Base-by-base conservation (phyloP, 805 yeast genomes). In the Kodamaea nitidulidarum region DNA sequence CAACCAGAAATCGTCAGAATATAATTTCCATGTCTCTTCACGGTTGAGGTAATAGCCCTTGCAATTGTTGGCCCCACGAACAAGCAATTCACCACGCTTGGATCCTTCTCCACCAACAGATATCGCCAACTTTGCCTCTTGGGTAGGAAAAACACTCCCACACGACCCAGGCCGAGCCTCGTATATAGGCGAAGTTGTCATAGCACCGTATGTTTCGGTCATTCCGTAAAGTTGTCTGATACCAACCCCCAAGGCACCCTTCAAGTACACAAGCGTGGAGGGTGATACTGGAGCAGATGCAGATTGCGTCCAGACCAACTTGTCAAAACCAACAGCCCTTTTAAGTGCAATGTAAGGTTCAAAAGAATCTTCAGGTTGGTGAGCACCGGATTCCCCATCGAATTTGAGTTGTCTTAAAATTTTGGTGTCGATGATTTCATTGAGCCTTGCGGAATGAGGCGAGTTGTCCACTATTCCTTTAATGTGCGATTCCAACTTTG, bases 141-240 rank as follows among this genome's bases (percentile, higher is more conserved):
- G 45, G 1, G 50, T 34, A 1, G 46, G 37, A 3, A 51, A 48
- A 3, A 49, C 40, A 16, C 51, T 29, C 1, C 64, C 64, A 46
- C 62, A 54, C 2, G 57, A 42, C 4, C 61, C 62, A 1, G 64
- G 60, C 1, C 32, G 37, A 4, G 42, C 39, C 15, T 59, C 64
- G 37, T 47, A 55, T 2, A 40, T 33, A n/a, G 32, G 42, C 1
- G 50, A 36, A 11, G 37, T 34, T 3, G 57, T 46, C 27, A 51
- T 45, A 2, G 55, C 62, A 4, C 55, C 64, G 25, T 46, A 48
- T 2, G 51, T 43, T 38, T 58, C 64, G 0, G 63, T 49, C 37
- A 58, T 35, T 2, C 63, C 63, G 18, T 82, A 84, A 10, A 90
- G 88, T 59, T 82, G 88, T 11, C 62, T 47, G 39, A 76, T 71